phyloP scores from a whole-genome alignment of 1,139 yeast species.

The Arxiozyma heterogenica region DNA sequence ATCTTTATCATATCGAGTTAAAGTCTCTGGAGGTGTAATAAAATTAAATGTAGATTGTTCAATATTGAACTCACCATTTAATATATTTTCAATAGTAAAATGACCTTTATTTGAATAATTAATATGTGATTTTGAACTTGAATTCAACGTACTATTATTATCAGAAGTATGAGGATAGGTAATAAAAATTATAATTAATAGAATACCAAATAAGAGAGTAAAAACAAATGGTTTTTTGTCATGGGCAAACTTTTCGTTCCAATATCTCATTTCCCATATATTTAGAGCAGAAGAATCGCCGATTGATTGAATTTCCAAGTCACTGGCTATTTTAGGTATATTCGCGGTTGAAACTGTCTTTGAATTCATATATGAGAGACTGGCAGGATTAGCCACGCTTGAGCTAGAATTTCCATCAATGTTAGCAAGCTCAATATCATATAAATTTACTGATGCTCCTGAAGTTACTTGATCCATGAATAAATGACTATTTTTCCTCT shows the following conservation, averaged over 20 bases:
- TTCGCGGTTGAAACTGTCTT: not conserved
- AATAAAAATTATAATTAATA: not conserved
- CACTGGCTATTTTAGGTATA: not conserved
- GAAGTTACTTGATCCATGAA: slow-evolving; percentile 15
- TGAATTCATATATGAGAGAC: not conserved
- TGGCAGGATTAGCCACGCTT: not conserved
- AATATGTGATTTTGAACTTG: not conserved
- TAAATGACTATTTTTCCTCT: slow-evolving; percentile 17
- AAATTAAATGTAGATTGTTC: slow-evolving; percentile 25
- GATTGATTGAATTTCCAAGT: not conserved
- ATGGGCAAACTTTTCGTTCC: slow-evolving; percentile 1
- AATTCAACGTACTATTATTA: not conserved
- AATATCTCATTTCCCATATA: slow-evolving; percentile 1
- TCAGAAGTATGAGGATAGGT: not conserved
- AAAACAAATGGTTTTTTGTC: not conserved
- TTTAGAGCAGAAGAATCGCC: not conserved
- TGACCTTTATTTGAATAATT: not conserved
- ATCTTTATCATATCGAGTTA: slow-evolving; percentile 23
- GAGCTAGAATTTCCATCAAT: not conserved
- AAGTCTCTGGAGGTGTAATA: slow-evolving; percentile 25
- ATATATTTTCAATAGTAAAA: slow-evolving; percentile 22
- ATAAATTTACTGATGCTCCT: slow-evolving; percentile 9
- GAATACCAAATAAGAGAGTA: not conserved
- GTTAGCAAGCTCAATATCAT: slow-evolving; percentile 7
- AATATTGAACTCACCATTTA: slow-evolving; percentile 22